Percentiles rank a stretch among this genome's conserved stretches.
These are phyloP conservation scores for Cucurbita pepo DNA, from an alignment of 306 rosid genomes.

Conservation along the genomic window DNA sequence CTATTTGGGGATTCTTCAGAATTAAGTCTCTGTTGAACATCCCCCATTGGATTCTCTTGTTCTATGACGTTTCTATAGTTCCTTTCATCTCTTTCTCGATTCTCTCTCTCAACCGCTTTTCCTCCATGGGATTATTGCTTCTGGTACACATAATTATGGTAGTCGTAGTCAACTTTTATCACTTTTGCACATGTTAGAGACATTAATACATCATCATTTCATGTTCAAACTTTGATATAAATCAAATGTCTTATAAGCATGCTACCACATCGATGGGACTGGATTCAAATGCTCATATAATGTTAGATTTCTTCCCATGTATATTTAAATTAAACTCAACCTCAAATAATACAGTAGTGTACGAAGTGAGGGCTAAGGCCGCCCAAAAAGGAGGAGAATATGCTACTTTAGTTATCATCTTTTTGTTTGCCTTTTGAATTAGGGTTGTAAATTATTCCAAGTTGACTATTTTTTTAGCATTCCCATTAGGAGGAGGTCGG, in stretches of 20 bases:
- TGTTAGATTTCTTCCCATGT: no score
- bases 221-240: neutral
- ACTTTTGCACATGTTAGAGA: neutral
- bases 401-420: neutral
- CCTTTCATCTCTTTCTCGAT: neutral
- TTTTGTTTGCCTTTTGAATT: neutral
- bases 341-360: no score
- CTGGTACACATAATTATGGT: neutral
- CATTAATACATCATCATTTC: neutral
- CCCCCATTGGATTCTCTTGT: neutral
- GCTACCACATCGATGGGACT: neutral
- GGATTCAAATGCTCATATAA: neutral
- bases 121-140: neutral
- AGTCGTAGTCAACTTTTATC: neutral
- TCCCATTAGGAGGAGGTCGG: neutral
- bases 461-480: neutral
- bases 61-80: neutral
- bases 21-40: neutral
- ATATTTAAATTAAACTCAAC: no score
- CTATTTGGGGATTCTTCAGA: neutral
- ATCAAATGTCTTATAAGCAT: neutral
- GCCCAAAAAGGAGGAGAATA: neutral
- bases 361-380: neutral
- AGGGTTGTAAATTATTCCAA: neutral
- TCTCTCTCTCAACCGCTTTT: no score